Base-by-base conservation (phyloP, 805 yeast genomes). In the Wickerhamiella australiensis region DNA sequence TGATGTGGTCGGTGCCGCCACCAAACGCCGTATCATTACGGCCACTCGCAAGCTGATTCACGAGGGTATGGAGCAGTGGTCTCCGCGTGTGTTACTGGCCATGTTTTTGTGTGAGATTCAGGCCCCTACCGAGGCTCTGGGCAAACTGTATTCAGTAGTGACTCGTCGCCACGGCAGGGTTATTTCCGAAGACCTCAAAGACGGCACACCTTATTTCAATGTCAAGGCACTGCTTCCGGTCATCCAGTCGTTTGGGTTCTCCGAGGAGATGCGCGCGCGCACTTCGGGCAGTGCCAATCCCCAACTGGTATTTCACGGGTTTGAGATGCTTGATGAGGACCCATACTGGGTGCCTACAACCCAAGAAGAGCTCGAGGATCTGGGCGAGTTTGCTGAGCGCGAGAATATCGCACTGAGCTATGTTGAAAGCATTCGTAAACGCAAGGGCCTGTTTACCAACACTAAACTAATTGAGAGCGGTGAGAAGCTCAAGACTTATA, bases 281-380 rank as follows among this genome's bases (percentile, higher is more conserved):
- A 90, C 98, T 0, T 85, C 95, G 1, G 99, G 99, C 52, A 95
- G 96, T 2, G 98, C 98, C 2, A 82, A 85, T 59, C 98, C 99
- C 0, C 98, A 92, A 65, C 71, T 92, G 48, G 85, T 88, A 8
- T 92, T 90, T 60, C 75, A 83, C 25, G 97, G 97, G 0, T 92
- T 76, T 62, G 92, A 87, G 59, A 69, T 80, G 54, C 76, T 90
- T 47, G 94, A 87, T 55, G 76, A 82, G 56, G 97, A 92, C 70
- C 99, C 99, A 42, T 92, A 84, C 72, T 92, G 99, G 99, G 95
- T 92, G 13, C 99, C 99, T 12, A 85, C 92, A 2, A 92, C 98
- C 0, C 96, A 85, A 58, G 96, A 87, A 63, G 98, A 92, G 64
- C 66, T 92, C 42, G 97, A 92, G 63, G 94, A 86, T 52, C 69